phyloP scores from a whole-genome alignment of 2,329 filamentous ascomycete genomes.

The Penicillium olsonii region DNA sequence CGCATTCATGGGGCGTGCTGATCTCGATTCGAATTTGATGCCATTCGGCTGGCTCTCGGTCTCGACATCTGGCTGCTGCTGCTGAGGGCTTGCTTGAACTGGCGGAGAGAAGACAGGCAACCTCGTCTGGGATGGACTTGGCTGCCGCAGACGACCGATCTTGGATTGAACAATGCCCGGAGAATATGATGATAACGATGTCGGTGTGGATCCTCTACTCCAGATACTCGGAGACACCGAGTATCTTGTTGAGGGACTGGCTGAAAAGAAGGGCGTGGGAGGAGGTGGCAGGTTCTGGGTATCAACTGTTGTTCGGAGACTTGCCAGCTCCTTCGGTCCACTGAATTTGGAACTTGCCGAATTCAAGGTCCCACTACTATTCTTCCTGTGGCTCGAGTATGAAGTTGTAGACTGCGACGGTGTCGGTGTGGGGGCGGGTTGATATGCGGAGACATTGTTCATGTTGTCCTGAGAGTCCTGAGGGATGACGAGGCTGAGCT shows the following conservation, averaged over 20 bases:
- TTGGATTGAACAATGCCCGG: slow-evolving; percentile 48
- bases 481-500: slow-evolving; percentile 36
- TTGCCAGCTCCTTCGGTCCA: slow-evolving; percentile 41
- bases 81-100: slow-evolving; percentile 21
- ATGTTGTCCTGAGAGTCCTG: slow-evolving; percentile 20
- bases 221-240: slow-evolving; percentile 49
- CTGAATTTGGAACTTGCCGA: slow-evolving; percentile 14
- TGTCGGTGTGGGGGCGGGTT: slow-evolving; percentile 14
- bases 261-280: slow-evolving; percentile 41
- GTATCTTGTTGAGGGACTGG: slow-evolving; percentile 48
- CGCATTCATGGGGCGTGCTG: slow-evolving; percentile 4
- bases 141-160: slow-evolving; percentile 36
- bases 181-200: slow-evolving; percentile 52
- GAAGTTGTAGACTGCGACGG: slow-evolving; percentile 11
- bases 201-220: slow-evolving; percentile 52
- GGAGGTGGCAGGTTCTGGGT: slow-evolving; percentile 40
- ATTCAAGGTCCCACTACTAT: slow-evolving; percentile 14
- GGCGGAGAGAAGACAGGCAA: slow-evolving; percentile 32
- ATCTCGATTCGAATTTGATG: slow-evolving; percentile 11
- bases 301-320: slow-evolving; percentile 38
- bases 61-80: slow-evolving; percentile 18
- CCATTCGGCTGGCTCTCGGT: slow-evolving; percentile 14
- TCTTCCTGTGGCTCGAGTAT: slow-evolving; percentile 17
- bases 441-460: slow-evolving; percentile 13
- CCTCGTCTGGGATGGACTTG: slow-evolving; percentile 40